Percentiles rank a stretch among this genome's conserved stretches.
Evolutionary conservation across 1,139 yeast species (phyloP).

Genomic region (Protomyces lactucae-debilis): DNA sequence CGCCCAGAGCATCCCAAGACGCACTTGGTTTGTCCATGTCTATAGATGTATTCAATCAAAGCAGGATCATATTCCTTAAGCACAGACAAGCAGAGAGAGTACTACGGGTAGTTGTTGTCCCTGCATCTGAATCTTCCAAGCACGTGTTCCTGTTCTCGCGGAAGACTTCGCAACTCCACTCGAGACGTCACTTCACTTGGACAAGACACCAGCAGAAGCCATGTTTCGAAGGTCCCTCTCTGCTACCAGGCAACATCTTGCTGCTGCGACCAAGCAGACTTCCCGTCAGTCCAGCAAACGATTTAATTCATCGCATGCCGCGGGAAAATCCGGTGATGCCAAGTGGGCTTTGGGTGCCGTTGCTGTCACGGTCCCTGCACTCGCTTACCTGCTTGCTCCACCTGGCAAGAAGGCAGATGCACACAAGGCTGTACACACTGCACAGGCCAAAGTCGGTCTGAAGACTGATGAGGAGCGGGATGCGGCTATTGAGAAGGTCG

Average conservation of each 20-base stretch:
- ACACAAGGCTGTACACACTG: constrained; percentile 21
- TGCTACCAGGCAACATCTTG: not conserved
- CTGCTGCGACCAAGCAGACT: not conserved
- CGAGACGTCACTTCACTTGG: too few relatives aligned
- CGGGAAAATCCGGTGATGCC: constrained; percentile 8
- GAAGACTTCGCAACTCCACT: too few relatives aligned
- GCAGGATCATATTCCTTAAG: too few relatives aligned
- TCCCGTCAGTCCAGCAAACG: not conserved
- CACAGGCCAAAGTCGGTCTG: constrained; percentile 12
- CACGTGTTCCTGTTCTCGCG: too few relatives aligned
- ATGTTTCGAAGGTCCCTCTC: not conserved
- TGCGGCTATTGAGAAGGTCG: constrained; percentile 7
- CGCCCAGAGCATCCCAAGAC: constrained; percentile 25
- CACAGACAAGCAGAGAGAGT: too few relatives aligned
- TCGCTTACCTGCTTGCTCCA: constrained; percentile 23
- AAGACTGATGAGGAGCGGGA: constrained; percentile 13
- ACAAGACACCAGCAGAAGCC: not conserved
- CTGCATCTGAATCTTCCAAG: too few relatives aligned
- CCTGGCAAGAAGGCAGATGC: constrained; percentile 17
- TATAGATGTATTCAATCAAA: not conserved
- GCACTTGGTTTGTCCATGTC: not conserved
- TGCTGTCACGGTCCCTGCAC: constrained; percentile 25
- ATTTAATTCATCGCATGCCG: constrained; percentile 6
- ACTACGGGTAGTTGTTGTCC: too few relatives aligned
- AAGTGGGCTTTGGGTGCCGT: constrained; percentile 16